These are phyloP conservation scores for Anisodus acutangulus DNA, from an alignment of 257 asterid species.

Conservation along the genomic window DNA sequence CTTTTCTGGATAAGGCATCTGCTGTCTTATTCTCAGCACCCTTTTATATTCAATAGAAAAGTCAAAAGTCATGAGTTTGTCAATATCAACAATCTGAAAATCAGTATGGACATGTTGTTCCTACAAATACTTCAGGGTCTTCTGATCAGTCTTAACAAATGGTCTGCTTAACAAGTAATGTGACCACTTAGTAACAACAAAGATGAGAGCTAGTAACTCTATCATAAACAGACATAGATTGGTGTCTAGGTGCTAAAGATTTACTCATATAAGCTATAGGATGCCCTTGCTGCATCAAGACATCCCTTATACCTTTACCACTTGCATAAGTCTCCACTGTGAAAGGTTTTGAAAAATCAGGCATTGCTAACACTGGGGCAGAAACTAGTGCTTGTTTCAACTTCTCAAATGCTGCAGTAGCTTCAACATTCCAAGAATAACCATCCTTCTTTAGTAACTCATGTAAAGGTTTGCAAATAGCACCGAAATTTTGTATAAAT, in stretches of 20 bases:
- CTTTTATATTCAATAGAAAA: not conserved
- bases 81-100: not conserved
- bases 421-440: not conserved
- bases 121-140: not conserved
- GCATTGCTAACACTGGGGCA: no score
- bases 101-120: not conserved
- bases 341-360: not conserved
- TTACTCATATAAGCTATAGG: not conserved
- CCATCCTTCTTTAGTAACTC: constrained; percentile 8
- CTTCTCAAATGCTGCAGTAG: not conserved
- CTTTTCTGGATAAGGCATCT: not conserved
- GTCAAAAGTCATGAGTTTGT: not conserved
- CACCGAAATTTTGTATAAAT: not conserved
- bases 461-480: not conserved
- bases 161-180: not conserved
- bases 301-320: not conserved
- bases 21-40: not conserved
- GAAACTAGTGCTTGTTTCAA: not conserved
- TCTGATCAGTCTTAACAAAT: not conserved
- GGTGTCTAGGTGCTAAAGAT: no score
- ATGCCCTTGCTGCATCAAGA: not conserved
- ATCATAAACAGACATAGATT: not conserved
- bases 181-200: no score
- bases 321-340: not conserved
- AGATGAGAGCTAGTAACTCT: not conserved